Base-by-base conservation (phyloP, 495 filamentous ascomycete genomes). In the Penicillium lividum region DNA sequence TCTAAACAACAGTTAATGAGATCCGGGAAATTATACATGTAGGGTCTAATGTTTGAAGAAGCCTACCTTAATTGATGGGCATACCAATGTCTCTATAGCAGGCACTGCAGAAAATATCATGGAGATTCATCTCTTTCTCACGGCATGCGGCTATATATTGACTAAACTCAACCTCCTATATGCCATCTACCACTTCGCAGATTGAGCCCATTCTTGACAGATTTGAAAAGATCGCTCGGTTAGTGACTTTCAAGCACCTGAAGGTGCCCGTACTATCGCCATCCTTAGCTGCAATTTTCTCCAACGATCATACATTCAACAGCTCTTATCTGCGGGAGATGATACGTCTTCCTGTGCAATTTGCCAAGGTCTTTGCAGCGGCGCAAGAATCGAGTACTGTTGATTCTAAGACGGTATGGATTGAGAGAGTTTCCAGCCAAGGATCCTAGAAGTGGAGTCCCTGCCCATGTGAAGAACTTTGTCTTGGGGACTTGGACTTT, bases 101-200 rank as follows among this genome's bases (percentile, higher is more conserved):
- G 53, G n/a, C 2, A 11, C 16, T 15, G 68, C 68, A 10, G 70
- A 75, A 11, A 57, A 64, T 0, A 43, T 61, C 5, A 74, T 79
- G 42, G 76, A 69, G 5, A 74, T 82, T 50, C n/a, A 63, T 63
- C 22, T 77, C 84, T 16, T 68, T 78, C 77, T 91, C 18, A 67
- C 72, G n/a, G 69, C 68, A 5, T 66, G 74, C 34, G 77, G 79
- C 3, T 76, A 85, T 66, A 89, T 88, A 69, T 85, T 77, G 62
- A 89, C 83, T 1, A 83, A 83, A 47, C 76, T 93, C 7, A 80
- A 82, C 29, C 83, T 92, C 16, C 86, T 86, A 18, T 92, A 84
- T 59, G 90, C 89, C 4, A 93, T 91, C 79, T 90, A 93, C 68
- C 88, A 88, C 5, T 2, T 75, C 83, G 0, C 90, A 92, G 64